Evolutionary conservation across 768 basidiomycete genomes (phyloP).

Genomic region (Hypsizygus marmoreus): DNA sequence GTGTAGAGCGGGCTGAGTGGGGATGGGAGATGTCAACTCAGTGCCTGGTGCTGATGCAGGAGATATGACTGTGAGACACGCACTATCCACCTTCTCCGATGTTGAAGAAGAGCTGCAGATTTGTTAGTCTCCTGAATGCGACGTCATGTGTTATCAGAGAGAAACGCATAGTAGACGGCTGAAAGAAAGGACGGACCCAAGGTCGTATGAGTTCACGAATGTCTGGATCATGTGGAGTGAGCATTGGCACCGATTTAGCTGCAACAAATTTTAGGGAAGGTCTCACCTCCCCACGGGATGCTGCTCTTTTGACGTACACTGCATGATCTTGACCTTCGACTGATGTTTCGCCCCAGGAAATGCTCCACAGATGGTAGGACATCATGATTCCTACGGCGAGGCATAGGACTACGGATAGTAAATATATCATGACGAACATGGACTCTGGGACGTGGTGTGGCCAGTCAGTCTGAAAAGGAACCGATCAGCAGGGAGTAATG

Average conservation of each 20-base stretch:
- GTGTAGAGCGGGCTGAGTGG: conserved; percentile 67
- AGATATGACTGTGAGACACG: conserved; percentile 31
- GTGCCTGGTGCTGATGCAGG: neutral
- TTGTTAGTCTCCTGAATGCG: conserved; percentile 49
- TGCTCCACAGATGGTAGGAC: conserved; percentile 69
- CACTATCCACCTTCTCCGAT: conserved; percentile 80
- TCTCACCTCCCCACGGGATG: conserved; percentile 66
- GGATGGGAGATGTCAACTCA: neutral
- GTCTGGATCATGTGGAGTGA: conserved; percentile 38
- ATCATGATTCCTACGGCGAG: conserved; percentile 76
- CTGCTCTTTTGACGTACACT: conserved; percentile 71
- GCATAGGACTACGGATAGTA: conserved; percentile 74
- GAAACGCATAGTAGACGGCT: neutral
- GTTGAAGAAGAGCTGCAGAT: conserved; percentile 88
- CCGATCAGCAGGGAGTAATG: neutral
- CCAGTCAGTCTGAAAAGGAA: conserved; percentile 45
- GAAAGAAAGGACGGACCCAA: conserved; percentile 55
- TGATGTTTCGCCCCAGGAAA: conserved; percentile 78
- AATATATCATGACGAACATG: conserved; percentile 71
- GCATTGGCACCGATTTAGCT: neutral
- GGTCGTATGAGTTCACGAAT: conserved; percentile 90
- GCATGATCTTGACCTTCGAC: conserved; percentile 91
- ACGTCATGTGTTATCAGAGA: neutral
- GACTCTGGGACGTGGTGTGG: conserved; percentile 64
- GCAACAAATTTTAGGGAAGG: neutral